Percentiles rank a stretch among this genome's conserved stretches.
Evolutionary conservation across 2,329 filamentous ascomycete species (phyloP).

Genomic region (Helotiales sp.): DNA sequence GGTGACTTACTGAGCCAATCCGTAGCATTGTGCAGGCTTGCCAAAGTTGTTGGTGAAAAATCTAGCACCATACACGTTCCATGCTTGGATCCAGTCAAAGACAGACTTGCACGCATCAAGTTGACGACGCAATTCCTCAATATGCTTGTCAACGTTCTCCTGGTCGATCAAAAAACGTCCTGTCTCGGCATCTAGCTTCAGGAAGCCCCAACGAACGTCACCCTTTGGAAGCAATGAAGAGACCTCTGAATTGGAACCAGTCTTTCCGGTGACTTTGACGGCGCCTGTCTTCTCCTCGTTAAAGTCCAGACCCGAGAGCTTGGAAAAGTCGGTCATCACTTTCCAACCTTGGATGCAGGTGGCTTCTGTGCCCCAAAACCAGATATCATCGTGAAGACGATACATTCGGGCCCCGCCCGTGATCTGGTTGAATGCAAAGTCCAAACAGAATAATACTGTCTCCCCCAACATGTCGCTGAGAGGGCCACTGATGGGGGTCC

Average conservation of each 20-base stretch:
- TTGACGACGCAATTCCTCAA: constrained; percentile 54
- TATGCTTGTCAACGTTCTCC: constrained; percentile 52
- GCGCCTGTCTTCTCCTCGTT: constrained; percentile 59
- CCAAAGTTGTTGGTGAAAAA: constrained; percentile 60
- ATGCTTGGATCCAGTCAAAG: constrained; percentile 58
- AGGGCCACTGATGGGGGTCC: constrained; percentile 58
- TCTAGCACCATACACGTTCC: constrained; percentile 55
- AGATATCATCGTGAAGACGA: constrained; percentile 65
- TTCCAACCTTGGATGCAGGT: constrained; percentile 57
- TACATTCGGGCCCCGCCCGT: constrained; percentile 56
- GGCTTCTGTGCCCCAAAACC: constrained; percentile 63
- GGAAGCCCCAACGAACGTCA: constrained; percentile 57
- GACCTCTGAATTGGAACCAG: constrained; percentile 6
- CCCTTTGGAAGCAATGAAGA: constrained; percentile 46
- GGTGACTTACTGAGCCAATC: constrained; percentile 51
- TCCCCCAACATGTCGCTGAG: constrained; percentile 62
- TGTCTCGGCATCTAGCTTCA: constrained; percentile 48
- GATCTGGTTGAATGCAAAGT: constrained; percentile 61
- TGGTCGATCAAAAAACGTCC: constrained; percentile 56
- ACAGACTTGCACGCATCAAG: constrained; percentile 52
- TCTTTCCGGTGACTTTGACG: constrained; percentile 38
- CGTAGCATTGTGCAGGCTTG: constrained; percentile 52
- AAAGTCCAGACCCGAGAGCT: constrained; percentile 54
- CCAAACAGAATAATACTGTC: constrained; percentile 61
- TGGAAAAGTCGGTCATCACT: constrained; percentile 53